Evolutionary conservation across 192 early-diverging fungal species (phyloP).

Genomic region (Linnemannia elongata): DNA sequence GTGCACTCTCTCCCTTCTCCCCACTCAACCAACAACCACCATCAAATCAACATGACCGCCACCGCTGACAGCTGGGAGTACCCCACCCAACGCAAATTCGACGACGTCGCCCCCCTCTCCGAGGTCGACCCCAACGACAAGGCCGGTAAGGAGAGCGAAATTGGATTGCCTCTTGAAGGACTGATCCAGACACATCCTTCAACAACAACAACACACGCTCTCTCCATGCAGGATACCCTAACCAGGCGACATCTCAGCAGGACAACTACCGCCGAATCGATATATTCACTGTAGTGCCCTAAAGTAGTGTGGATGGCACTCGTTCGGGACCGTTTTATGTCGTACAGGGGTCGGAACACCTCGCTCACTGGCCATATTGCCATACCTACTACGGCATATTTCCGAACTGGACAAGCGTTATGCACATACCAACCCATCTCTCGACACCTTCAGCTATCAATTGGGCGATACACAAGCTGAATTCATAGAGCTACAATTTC

Average conservation of each 20-base stretch:
- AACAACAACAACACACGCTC: background rate
- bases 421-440: background rate
- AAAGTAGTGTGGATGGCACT: background rate
- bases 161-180: background rate
- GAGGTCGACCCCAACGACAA: conserved; percentile 56
- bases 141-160: conserved; percentile 44
- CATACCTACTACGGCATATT: background rate
- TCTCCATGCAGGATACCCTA: background rate
- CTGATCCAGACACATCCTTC: conserved; percentile 1
- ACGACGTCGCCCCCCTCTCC: conserved; percentile 47
- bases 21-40: conserved; percentile 20
- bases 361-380: background rate
- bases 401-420: background rate
- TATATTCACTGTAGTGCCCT: background rate
- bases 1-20: conserved; percentile 5
- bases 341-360: background rate
- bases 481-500: background rate
- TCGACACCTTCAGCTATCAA: background rate
- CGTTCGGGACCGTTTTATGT: background rate
- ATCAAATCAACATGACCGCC: conserved; percentile 31
- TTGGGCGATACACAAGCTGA: background rate
- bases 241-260: background rate
- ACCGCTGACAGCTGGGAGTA: conserved; percentile 58
- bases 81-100: conserved; percentile 57
- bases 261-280: background rate